Base-by-base conservation (phyloP, 129 eudicot species). In the Artemisia annua region DNA sequence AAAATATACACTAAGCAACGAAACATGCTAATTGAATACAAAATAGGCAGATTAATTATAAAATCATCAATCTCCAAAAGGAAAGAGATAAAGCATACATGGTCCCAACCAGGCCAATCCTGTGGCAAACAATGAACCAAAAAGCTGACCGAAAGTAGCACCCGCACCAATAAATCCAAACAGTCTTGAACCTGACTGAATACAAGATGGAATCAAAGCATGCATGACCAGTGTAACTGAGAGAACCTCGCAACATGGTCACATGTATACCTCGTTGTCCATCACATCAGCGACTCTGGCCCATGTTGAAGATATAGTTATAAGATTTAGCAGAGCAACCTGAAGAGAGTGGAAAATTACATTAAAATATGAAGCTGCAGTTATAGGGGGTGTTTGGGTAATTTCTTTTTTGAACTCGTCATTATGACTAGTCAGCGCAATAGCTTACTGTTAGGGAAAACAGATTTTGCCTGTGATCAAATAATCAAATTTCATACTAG, bases 111-210 rank as follows among this genome's bases (percentile, higher is more conserved):
- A 90, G 57, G 98, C 92, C 97, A 89, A 90, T 80, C 85, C 96
- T 51, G 98, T 81, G 11, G 98, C 98, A 78, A 90, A 94, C 53
- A 94, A 79, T 65, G 98, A 94, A 78, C 98, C 98, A 65, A 86
- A 86, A 48, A 94, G 97, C 87, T 94, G 97, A 11, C 97, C 98
- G 59, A 94, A 57, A 32, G 98, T 94, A 72, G 98, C 98, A 67
- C 98, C 97, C 35, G 98, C 98, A 67, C 98, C 98, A 75, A 94
- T 88, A 83, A 94, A 94, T 68, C 98, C 98, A 80, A 94, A 94
- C 89, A 94, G 85, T 90, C 98, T 85, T 85, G 97, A 90, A 86
- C 97, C 98, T 94, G 98, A 88, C 97, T 94, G 96, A 83, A 94
- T 76, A 74, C 56, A 83, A 72, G 86, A 79, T 65, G 74, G 67